Evolutionary conservation across 208 protist species (phyloP).

Genomic region (Leishmania aethiopica): DNA sequence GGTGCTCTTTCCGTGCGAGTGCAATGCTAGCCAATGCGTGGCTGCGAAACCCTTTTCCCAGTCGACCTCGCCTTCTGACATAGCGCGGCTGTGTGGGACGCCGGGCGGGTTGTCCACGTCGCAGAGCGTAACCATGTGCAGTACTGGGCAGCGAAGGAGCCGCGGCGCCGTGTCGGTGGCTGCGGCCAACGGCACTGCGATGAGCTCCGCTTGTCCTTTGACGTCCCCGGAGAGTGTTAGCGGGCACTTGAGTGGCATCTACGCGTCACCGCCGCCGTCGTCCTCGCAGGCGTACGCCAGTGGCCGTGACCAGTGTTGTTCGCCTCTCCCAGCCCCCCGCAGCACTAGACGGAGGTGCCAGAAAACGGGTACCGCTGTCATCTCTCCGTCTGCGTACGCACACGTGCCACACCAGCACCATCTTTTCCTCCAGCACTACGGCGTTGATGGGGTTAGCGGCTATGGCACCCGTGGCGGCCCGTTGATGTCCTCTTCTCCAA

Average conservation of each 20-base stretch:
- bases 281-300: not conserved
- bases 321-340: not conserved
- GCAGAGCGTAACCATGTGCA: slow-evolving; percentile 3
- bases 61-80: slow-evolving; percentile 2
- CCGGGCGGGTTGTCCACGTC: slow-evolving; percentile 27
- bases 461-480: slow-evolving; percentile 1
- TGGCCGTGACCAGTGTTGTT: not conserved
- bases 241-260: not conserved
- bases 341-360: not conserved
- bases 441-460: not conserved
- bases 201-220: not conserved
- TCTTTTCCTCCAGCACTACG: slow-evolving; percentile 6
- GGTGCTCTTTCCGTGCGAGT: not conserved
- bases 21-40: not conserved
- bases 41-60: not conserved
- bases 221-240: not conserved
- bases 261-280: not conserved
- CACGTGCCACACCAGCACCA: slow-evolving; percentile 19
- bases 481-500: not conserved
- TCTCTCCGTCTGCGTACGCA: not conserved
- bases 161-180: not conserved
- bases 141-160: slow-evolving; percentile 1
- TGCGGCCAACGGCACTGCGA: not conserved
- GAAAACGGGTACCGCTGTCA: not conserved
- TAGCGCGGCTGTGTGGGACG: slow-evolving; percentile 21